Base-by-base conservation (phyloP, 164 flowering plant genomes). In the Euptelea pleiosperma region DNA sequence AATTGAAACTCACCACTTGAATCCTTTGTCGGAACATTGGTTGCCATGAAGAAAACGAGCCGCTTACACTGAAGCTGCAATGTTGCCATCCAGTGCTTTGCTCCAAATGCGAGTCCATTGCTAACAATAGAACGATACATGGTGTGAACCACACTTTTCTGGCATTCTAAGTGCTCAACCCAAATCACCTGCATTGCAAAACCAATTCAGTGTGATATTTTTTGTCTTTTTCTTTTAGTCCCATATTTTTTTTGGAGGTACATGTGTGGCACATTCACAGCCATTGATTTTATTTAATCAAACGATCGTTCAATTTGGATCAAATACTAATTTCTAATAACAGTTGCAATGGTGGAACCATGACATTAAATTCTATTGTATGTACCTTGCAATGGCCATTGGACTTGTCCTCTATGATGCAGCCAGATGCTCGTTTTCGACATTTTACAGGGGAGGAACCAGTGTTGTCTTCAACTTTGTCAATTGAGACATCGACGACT, bases 11-110 rank as follows among this genome's bases (percentile, higher is more conserved):
- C 70, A 94, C 99, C 98, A 45, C 60, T 81, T 48, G 99, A 86
- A 68, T 91, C 99, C 70, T 87, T 91, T 12, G 88, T 84, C 8
- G 99, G 99, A 50, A 94, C 87, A 69, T 94, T 91, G 62, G 99
- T 94, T n/a, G 99, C 99, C 93, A 86, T 81, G 76, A 77, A 79
- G 83, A 91, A 94, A 11, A 89, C 89, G 4, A 84, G 77, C 14
- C 87, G 76, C 62, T 94, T 96, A 30, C 99, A 94, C 43, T 94
- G 94, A 11, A 80, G 88, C 50, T 87, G 90, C 72, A 91, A 60
- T 6, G 96, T 85, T 8, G 91, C 71, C 61, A 94, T 72, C 99
- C 98, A 94, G 40, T 81, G 98, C 65, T 69, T 87, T 39, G 98
- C 99, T 0, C 99, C 96, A 60, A 91, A 94, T 37, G 96, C 98